Base-by-base conservation (phyloP, 805 yeast species). In the Nakazawaea holstii region DNA sequence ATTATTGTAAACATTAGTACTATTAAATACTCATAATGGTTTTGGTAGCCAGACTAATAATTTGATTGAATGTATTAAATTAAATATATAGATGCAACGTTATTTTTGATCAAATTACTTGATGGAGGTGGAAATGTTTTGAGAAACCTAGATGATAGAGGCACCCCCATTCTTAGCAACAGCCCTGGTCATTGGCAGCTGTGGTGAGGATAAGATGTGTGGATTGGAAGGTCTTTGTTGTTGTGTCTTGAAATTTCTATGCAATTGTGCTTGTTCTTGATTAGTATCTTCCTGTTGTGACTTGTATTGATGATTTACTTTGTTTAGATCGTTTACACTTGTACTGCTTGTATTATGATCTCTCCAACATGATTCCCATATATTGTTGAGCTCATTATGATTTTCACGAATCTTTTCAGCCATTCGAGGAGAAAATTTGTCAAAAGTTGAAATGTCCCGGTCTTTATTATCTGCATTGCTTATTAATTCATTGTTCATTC, bases 141-240 rank as follows among this genome's bases (percentile, higher is more conserved):
- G 5, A 20, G 24, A 35, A 10, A 13, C 24, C 28, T n/a, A 39
- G 8, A 39, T 8, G 13, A 36, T 37, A 35, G 42, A 30, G n/a
- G 38, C 32, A 8, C 44, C 41, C 2, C 45, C 45, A 27, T 47
- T 47, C 29, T 42, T 47, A n/a, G 46, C 46, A 8, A 47, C 43
- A n/a, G 49, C 46, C 15, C 45, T 47, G 6, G 49, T 47, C 37
- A 42, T 47, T 6, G 49, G 49, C 45, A 42, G 43, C 8, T 38
- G 43, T 9, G 46, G 32, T 13, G 46, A 37, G 3, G 48, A 33
- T 15, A 39, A 26, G 10, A 38, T 38, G 5, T 38, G 38, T 8
- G 13, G 24, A 38, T 26, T 38, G n/a, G 42, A 31, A 8, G 30
- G 14, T 24, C 35, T 37, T n/a, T 37, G 41, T 24, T 29, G 30